Conservation (phyloP, 78 protist genomes). For the Mastigamoeba balamuthi region DNA sequence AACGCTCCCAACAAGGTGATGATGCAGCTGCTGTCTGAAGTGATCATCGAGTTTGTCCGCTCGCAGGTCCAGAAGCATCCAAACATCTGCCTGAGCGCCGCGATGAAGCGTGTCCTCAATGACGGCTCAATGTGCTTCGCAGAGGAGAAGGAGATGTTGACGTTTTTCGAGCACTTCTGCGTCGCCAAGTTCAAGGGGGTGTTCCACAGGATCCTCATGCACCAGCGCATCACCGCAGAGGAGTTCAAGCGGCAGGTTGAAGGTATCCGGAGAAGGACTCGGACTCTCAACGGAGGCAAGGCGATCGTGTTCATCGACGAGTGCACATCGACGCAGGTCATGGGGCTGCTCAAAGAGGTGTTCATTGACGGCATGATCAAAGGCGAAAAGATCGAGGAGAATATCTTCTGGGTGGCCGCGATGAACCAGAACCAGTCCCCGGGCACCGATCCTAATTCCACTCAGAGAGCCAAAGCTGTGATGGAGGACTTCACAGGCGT, state of each 20-base stretch:
- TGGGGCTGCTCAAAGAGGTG: slow-evolving; percentile 37
- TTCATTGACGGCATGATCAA: slow-evolving; percentile 46
- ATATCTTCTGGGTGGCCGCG: slow-evolving; percentile 50
- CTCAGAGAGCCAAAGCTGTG: too few species aligned
- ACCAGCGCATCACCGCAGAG: slow-evolving; percentile 6
- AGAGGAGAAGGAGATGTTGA: not conserved
- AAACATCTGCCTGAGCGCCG: not conserved
- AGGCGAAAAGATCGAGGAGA: slow-evolving; percentile 9
- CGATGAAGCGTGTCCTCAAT: not conserved
- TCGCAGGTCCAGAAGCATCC: too few species aligned
- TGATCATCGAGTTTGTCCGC: too few species aligned
- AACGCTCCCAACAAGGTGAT: not conserved
- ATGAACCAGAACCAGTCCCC: slow-evolving; percentile 24
- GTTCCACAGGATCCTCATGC: slow-evolving; percentile 41
- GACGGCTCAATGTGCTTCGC: not conserved
- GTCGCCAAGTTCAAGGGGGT: slow-evolving; percentile 11
- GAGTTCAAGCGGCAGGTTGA: not conserved
- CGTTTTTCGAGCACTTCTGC: not conserved
- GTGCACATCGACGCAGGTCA: slow-evolving; percentile 23
- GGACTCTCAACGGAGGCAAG: not conserved
- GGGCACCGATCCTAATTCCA: too few species aligned
- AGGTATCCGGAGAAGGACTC: not conserved
- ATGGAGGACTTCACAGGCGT: too few species aligned
- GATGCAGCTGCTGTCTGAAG: not conserved
- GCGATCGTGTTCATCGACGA: slow-evolving; percentile 48